These are phyloP conservation scores for Panicum miliaceum DNA, from an alignment of 176 grass and related monocot genomes.

Conservation along the genomic window DNA sequence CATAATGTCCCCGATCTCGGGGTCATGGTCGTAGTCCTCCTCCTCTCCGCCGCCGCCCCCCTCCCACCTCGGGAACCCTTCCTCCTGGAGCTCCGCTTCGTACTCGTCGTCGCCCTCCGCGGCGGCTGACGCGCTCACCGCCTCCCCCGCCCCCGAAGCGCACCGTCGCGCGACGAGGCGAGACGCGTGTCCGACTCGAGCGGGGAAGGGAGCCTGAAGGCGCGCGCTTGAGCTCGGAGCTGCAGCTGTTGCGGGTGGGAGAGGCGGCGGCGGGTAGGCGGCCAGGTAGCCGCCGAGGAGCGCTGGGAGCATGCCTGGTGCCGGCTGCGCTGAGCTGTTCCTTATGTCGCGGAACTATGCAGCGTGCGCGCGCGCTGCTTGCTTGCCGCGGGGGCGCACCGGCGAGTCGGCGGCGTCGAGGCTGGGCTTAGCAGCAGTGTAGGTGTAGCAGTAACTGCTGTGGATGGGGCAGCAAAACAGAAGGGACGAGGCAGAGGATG, in stretches of 20 bases:
- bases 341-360: neutral
- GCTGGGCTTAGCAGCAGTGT: neutral
- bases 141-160: neutral
- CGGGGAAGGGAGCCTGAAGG: neutral
- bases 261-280: neutral
- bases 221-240: neutral
- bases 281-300: conserved; percentile 36
- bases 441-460: neutral
- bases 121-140: conserved; percentile 5
- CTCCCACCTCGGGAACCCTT: conserved; percentile 31
- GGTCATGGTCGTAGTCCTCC: conserved; percentile 72
- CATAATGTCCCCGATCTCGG: conserved; percentile 83
- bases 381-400: neutral
- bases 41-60: conserved; percentile 17
- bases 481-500: too few relatives aligned
- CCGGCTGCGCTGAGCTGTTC: neutral
- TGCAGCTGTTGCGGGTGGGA: neutral
- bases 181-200: neutral
- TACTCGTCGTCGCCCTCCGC: conserved; percentile 26
- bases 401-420: conserved; percentile 13
- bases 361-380: neutral
- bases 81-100: conserved; percentile 28
- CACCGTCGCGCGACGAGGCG: conserved; percentile 16
- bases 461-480: neutral
- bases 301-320: conserved; percentile 25